Percentiles rank a stretch among this genome's conserved stretches.
Conservation (phyloP, 2,329 filamentous ascomycete species). For the Colletotrichum trifolii region DNA sequence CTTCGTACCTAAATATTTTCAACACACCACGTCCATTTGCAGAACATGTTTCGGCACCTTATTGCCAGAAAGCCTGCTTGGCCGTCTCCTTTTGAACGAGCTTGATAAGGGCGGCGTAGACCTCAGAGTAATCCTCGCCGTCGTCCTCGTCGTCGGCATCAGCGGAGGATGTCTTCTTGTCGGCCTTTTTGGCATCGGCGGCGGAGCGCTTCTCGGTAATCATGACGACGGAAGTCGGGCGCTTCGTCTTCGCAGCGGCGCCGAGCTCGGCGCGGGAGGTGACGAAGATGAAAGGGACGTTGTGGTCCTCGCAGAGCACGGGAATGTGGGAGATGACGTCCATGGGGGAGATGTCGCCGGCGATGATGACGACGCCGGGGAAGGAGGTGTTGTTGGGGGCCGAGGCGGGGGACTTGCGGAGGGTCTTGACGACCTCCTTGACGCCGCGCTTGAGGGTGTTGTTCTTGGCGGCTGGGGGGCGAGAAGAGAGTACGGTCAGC, state of each 20-base stretch:
- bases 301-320: conserved; percentile 97
- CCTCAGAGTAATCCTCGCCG: conserved; percentile 70
- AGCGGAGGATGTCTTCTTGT: conserved; percentile 56
- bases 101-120: conserved; percentile 74
- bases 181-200: conserved; percentile 58
- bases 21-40: neutral
- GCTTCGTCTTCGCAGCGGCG: conserved; percentile 92
- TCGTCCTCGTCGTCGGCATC: conserved; percentile 59
- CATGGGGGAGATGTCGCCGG: conserved; percentile 97
- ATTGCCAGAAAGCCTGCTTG: conserved; percentile 65
- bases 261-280: conserved; percentile 92
- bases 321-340: conserved; percentile 99
- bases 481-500: conserved; percentile 6
- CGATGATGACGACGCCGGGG: conserved; percentile 87
- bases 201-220: conserved; percentile 68
- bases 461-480: conserved; percentile 83
- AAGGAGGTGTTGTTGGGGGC: conserved; percentile 72
- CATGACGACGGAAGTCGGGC: conserved; percentile 97
- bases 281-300: conserved; percentile 96
- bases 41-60: conserved; percentile 34
- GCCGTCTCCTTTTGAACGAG: conserved; percentile 72
- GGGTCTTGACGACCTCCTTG: conserved; percentile 98
- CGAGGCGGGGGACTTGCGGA: conserved; percentile 86
- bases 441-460: conserved; percentile 97
- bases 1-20: conserved; percentile 9